Base-by-base conservation (phyloP, 768 basidiomycete genomes). In the Suillus variegatus region DNA sequence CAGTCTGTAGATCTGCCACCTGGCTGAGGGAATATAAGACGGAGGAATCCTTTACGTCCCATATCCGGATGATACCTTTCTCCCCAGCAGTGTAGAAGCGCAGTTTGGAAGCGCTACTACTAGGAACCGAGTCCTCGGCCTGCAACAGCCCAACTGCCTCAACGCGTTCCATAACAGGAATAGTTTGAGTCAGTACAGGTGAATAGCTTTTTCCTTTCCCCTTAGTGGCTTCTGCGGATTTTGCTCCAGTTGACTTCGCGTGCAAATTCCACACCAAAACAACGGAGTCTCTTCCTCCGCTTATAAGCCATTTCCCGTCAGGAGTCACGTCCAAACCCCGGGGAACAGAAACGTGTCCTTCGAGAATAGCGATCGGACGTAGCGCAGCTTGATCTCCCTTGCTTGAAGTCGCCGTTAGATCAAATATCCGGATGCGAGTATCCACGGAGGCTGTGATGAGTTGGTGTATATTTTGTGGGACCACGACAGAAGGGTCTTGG, bases 311-410 rank as follows among this genome's bases (percentile, higher is more conserved):
- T 72, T 88, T 87, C 14, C 96, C 97, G 73, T 98, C 95, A 8
- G 76, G 73, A 5, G 92, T 91, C 28, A 95, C 86, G 70, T 92
- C 94, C 46, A 99, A 82, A 8, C 94, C 95, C 64, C 97, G 83
- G 12, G 97, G 95, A 44, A 99, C 96, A 44, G 93, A 95, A 49
- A 93, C 92, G 76, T 99, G 97, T 0, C 96, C 97, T 70, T 99
- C 96, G 20, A 99, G 81, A n/a, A 96, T 83, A 13, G 88, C 88
- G 65, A 90, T 80, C 52, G 94, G 87, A 75, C 90, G 87, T 63
- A 86, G 81, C 20, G 81, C 79, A 44, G 84, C 82, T 60, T 83
- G 81, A 20, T 84, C 81, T 18, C 85, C 81, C 20, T 85, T 85
- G 38, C 88, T 84, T 20, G 84, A 80, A n/a, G 81, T 82, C 49